Percentiles rank a stretch among this genome's conserved stretches.
phyloP scores from a whole-genome alignment of 176 grass and related monocot genomes.

The Rhipidocladum racemiflorum region DNA sequence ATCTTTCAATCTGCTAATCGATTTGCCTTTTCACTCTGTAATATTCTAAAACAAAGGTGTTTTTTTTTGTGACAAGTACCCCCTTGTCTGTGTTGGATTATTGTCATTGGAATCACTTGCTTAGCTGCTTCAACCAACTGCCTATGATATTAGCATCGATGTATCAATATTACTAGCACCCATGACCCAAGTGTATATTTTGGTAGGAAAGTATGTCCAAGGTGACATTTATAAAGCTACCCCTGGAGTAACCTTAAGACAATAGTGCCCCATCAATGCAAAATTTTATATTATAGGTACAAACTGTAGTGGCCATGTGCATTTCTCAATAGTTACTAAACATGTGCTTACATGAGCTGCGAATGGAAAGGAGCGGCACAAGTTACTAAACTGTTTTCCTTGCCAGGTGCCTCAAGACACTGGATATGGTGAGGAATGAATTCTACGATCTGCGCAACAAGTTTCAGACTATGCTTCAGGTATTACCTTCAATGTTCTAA shows the following conservation, averaged over 20 bases:
- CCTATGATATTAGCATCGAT: not conserved
- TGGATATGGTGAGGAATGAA: conserved; percentile 37
- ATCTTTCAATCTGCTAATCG: not conserved
- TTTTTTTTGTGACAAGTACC: not conserved
- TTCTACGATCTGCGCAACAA: conserved; percentile 47
- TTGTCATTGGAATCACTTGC: not conserved
- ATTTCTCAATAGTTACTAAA: not conserved
- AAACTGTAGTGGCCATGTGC: not conserved
- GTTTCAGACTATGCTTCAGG: conserved; percentile 62
- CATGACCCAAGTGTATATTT: not conserved
- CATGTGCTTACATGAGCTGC: not conserved
- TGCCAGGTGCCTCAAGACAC: conserved; percentile 43
- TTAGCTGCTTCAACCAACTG: not conserved
- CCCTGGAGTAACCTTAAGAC: conserved; percentile 1
- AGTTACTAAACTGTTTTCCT: not conserved
- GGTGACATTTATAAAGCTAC: not conserved
- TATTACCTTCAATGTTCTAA: conserved; percentile 41
- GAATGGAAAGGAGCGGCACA: not conserved
- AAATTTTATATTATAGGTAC: not conserved
- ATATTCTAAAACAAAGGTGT: not conserved
- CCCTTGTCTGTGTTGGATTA: not conserved
- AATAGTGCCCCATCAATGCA: not conserved
- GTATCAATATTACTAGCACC: not conserved
- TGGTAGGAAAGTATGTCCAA: not conserved
- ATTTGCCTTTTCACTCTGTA: not conserved